Evolutionary conservation across 768 basidiomycete species (phyloP).

Genomic region (Exsudoporus frostii): DNA sequence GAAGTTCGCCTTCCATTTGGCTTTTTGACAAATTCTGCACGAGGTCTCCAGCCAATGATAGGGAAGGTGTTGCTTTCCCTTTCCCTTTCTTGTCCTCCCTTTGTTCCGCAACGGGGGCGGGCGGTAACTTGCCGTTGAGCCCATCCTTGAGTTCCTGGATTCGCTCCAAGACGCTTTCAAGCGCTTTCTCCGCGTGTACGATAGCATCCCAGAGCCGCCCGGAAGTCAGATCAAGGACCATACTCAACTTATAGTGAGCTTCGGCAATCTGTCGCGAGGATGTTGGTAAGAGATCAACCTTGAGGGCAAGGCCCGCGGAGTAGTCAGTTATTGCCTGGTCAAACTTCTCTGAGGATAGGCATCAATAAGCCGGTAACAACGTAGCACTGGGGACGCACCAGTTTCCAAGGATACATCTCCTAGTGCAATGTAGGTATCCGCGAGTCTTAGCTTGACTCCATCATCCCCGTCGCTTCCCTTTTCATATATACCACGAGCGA

Average conservation of each 20-base stretch:
- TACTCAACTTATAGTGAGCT: slow-evolving; percentile 91
- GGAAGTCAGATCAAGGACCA: slow-evolving; percentile 88
- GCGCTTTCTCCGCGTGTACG: slow-evolving; percentile 71
- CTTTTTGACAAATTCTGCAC: slow-evolving; percentile 64
- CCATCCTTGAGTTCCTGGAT: slow-evolving; percentile 56
- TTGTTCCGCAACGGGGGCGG: slow-evolving; percentile 30
- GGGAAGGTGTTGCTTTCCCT: slow-evolving; percentile 52
- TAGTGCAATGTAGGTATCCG: slow-evolving; percentile 85
- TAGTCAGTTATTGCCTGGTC: slow-evolving; percentile 92
- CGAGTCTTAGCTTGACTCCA: slow-evolving; percentile 72
- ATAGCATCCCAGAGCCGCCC: slow-evolving; percentile 83
- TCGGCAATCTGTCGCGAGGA: slow-evolving; percentile 94
- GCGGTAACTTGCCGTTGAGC: slow-evolving; percentile 33
- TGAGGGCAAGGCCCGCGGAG: slow-evolving; percentile 70
- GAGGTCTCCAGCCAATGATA: slow-evolving; percentile 39
- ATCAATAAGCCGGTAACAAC: not conserved
- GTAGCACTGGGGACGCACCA: slow-evolving; percentile 48
- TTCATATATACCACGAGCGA: slow-evolving; percentile 83
- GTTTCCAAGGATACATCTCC: slow-evolving; percentile 98
- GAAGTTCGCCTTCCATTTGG: slow-evolving; percentile 77
- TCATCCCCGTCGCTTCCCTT: slow-evolving; percentile 59
- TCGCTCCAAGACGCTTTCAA: slow-evolving; percentile 73
- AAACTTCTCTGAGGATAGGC: slow-evolving; percentile 72
- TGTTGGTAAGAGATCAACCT: slow-evolving; percentile 68
- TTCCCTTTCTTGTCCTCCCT: slow-evolving; percentile 59